These are phyloP conservation scores for Metarhizium sp. DNA, from an alignment of 2,329 filamentous ascomycete species.

Conservation along the genomic window DNA sequence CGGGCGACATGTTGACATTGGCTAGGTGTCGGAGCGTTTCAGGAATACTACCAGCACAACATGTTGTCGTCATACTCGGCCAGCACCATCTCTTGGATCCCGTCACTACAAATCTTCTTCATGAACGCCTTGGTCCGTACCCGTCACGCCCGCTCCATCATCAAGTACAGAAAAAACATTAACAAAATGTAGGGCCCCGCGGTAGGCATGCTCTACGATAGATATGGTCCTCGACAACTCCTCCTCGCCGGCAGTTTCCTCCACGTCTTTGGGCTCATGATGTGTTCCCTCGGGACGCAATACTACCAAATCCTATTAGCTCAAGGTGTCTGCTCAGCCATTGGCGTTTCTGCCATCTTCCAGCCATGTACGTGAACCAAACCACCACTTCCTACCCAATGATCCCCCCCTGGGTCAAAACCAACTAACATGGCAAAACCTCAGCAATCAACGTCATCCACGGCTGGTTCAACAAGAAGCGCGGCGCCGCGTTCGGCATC, in stretches of 20 bases:
- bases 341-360: slow-evolving; percentile 19
- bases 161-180: background rate
- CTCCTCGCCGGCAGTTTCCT: slow-evolving; percentile 38
- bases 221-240: slow-evolving; percentile 46
- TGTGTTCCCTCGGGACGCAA: slow-evolving; percentile 35
- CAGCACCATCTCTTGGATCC: slow-evolving; percentile 46
- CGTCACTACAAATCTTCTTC: slow-evolving; percentile 41
- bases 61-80: slow-evolving; percentile 33
- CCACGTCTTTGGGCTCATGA: slow-evolving; percentile 50
- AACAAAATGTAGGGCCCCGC: slow-evolving; percentile 34
- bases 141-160: background rate
- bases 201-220: slow-evolving; percentile 50
- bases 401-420: background rate
- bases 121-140: slow-evolving; percentile 29
- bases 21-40: slow-evolving; percentile 35
- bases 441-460: slow-evolving; percentile 13
- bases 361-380: slow-evolving; percentile 10
- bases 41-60: slow-evolving; percentile 39
- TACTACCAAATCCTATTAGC: slow-evolving; percentile 26
- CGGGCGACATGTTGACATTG: background rate
- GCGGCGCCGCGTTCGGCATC: slow-evolving; percentile 16
- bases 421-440: background rate
- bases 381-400: background rate
- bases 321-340: slow-evolving; percentile 21
- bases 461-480: slow-evolving; percentile 16